Percentiles rank a stretch among this genome's conserved stretches.
phyloP scores from a whole-genome alignment of 176 grass and related monocot genomes.

The Pontederia crassipes region DNA sequence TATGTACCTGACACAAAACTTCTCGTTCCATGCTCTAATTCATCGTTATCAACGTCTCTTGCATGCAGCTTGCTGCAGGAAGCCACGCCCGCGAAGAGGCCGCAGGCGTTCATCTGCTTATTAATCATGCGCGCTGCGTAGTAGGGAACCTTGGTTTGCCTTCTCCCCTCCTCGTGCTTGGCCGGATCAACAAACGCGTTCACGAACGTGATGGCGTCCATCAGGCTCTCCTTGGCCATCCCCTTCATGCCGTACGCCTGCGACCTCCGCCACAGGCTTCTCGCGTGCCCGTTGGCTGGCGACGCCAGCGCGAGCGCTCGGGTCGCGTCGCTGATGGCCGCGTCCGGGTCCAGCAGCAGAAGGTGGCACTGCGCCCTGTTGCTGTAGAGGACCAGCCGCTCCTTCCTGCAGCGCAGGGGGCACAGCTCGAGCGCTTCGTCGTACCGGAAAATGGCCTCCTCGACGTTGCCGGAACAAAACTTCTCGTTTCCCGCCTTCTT shows the following conservation, averaged over 20 bases:
- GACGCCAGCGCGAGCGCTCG: constrained; percentile 61
- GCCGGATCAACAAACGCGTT: constrained; percentile 31
- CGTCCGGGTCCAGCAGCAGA: constrained; percentile 35
- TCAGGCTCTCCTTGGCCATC: constrained; percentile 92
- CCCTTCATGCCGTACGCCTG: constrained; percentile 91
- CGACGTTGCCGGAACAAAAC: constrained; percentile 48
- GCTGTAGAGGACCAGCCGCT: constrained; percentile 65
- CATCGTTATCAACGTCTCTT: background rate
- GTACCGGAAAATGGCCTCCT: constrained; percentile 39
- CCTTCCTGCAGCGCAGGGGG: constrained; percentile 36
- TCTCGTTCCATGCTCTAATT: background rate
- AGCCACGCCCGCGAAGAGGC: constrained; percentile 47
- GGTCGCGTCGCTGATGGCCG: constrained; percentile 68
- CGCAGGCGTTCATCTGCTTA: constrained; percentile 58
- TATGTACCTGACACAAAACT: background rate
- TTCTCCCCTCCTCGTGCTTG: constrained; percentile 13
- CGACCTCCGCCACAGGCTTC: constrained; percentile 70
- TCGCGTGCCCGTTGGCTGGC: constrained; percentile 52
- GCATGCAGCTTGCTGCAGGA: background rate
- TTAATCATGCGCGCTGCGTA: constrained; percentile 72
- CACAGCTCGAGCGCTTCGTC: constrained; percentile 57
- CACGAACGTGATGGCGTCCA: constrained; percentile 69
- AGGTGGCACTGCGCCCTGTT: constrained; percentile 70
- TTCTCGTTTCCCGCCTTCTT: constrained; percentile 61
- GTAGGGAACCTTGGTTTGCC: constrained; percentile 47